phyloP scores from a whole-genome alignment of 2,329 filamentous ascomycete genomes.

The Neonectria magnoliae region DNA sequence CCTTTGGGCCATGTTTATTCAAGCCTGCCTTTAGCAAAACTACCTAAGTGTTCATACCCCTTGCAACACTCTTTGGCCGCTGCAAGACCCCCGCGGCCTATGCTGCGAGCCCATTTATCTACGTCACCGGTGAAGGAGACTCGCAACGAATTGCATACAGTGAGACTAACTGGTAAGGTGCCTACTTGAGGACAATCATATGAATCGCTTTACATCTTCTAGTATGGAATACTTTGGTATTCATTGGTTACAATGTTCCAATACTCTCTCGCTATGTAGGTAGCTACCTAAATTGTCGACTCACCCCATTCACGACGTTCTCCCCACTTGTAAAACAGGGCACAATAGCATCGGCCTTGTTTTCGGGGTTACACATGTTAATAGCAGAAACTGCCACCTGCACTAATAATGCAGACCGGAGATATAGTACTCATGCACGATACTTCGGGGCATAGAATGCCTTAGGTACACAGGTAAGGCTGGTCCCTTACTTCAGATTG shows the following conservation, averaged over 20 bases:
- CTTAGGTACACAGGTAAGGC: neutral
- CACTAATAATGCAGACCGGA: neutral
- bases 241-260: too few relatives aligned
- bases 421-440: neutral
- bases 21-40: neutral
- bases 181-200: too few relatives aligned
- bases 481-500: neutral
- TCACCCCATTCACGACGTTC: too few relatives aligned
- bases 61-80: neutral
- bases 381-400: neutral
- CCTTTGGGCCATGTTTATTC: neutral
- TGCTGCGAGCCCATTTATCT: neutral
- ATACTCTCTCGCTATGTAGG: too few relatives aligned
- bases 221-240: too few relatives aligned
- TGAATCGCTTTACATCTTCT: too few relatives aligned
- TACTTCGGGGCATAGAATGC: neutral
- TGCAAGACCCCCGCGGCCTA: conserved; percentile 4
- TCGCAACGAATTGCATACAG: too few relatives aligned
- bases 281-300: too few relatives aligned
- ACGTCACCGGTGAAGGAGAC: too few relatives aligned
- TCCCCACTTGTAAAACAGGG: too few relatives aligned
- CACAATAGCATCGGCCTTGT: too few relatives aligned
- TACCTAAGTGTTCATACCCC: neutral
- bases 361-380: neutral
- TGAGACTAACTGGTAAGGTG: too few relatives aligned